These are phyloP conservation scores for Malassezia nana DNA, from an alignment of 1,284 basidiomycete genomes.

Conservation along the genomic window DNA sequence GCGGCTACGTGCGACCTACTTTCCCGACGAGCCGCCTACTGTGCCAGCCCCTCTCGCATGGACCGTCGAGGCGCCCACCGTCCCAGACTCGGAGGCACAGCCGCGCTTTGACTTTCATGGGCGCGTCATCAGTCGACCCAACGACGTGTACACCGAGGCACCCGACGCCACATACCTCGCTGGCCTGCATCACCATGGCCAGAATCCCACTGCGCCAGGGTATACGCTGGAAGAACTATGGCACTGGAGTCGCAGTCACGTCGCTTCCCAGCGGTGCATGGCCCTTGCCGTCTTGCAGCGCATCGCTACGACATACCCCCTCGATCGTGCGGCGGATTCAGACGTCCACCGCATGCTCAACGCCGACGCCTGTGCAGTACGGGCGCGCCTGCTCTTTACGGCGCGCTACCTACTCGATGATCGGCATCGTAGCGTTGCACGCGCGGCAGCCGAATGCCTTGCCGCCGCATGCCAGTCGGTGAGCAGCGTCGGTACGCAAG, in stretches of 20 bases:
- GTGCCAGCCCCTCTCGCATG: slow-evolving; percentile 30
- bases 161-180: slow-evolving; percentile 28
- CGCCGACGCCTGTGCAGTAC: background rate
- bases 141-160: background rate
- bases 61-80: slow-evolving; percentile 22
- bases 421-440: slow-evolving; percentile 29
- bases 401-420: slow-evolving; percentile 31
- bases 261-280: slow-evolving; percentile 69
- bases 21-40: slow-evolving; percentile 56
- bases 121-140: slow-evolving; percentile 11
- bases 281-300: slow-evolving; percentile 67
- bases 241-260: slow-evolving; percentile 67
- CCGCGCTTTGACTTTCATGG: slow-evolving; percentile 39
- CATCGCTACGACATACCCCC: slow-evolving; percentile 49
- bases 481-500: background rate
- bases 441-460: slow-evolving; percentile 27
- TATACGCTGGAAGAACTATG: slow-evolving; percentile 84
- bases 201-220: slow-evolving; percentile 67
- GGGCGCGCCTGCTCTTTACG: slow-evolving; percentile 20
- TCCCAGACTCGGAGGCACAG: background rate
- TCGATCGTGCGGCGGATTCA: background rate
- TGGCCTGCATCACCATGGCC: slow-evolving; percentile 74
- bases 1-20: slow-evolving; percentile 71
- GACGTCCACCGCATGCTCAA: slow-evolving; percentile 1
- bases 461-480: slow-evolving; percentile 18